Base-by-base conservation (phyloP, 1,284 basidiomycete species). In the Phylloboletellus chloephorus region DNA sequence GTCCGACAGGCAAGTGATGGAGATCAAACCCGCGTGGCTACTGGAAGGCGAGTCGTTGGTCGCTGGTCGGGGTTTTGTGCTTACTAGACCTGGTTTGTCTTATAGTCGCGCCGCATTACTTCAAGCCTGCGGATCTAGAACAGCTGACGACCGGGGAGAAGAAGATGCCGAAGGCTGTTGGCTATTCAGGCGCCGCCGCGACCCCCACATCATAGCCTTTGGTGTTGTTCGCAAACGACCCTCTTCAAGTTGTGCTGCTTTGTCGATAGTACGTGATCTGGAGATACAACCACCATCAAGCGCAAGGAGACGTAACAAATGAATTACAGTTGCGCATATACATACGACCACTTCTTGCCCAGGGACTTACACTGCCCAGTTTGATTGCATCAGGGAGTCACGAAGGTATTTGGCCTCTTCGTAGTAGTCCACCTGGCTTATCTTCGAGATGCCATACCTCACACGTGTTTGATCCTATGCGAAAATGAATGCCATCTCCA, bases 21-120 rank as follows among this genome's bases (percentile, higher is more conserved):
- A 96, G 57, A 97, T 98, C 60, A 94, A 96, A 60, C 87, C 93
- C 1, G 66, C 79, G 30, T 98, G 95, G 95, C 64, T 98, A 33
- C 64, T 96, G 37, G 93, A 98, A 75, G 87, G 88, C 84, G 42
- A 50, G 78, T 68, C 4, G 5, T 9, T 36, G 1, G 31, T 37
- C 11, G 7, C 16, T 24, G 7, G 3, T 15, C n/a, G 3, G 12
- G 11, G 9, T 7, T 24, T 1, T 22, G 24, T 21, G 19, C 35
- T 52, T 22, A 51, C 24, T 15, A 3, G 13, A 21, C 39, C 31
- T 37, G 34, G 10, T 12, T 40, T 4, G 4, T 43, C 7, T 41
- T 5, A n/a, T 53, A 90, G 90, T 94, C 28, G 92, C 93, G 2
- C 91, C 92, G 1, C 92, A 96, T 62, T 95, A 92, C 63, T 96